Evolutionary conservation across 2,329 filamentous ascomycete genomes (phyloP), one percentile per base, ranked within the genome.

Genomic region (Fusarium musae): DNA sequence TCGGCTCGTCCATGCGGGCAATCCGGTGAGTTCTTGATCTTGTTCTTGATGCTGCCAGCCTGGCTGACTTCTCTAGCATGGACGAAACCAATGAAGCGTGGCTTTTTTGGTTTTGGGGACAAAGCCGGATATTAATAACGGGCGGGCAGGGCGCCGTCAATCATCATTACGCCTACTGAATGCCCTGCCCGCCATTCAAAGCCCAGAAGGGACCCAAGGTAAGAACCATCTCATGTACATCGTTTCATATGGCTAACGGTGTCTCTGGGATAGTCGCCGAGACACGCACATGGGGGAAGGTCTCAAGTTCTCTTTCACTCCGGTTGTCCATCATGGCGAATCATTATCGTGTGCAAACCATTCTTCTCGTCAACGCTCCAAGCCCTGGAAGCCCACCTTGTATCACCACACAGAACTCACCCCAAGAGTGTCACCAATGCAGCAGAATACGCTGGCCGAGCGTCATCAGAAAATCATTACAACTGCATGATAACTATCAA

Each of bases 221-320:
- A 36, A 43, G 37, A 43, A 36, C 9, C 23, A 32, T 19, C 3
- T 15, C 15, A 21, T n/a, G 4, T 28, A 16, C 47, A 36, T n/a
- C 13, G 12, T 28, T n/a, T 42, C 17, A 28, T 11, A 17, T n/a
- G 19, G n/a, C 47, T 56, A 28, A 60, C n/a, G 9, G 7, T n/a
- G 11, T n/a, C 11, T 21, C 10, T 42, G 15, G 15, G 13, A 23
- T 19, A 42, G 49, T 42, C 23, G 12, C 6, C 23, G 37, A 28
- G n/a, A 16, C 47, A 28, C 58, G 36, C 37, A 15, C 28, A 42
- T 28, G n/a, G 5, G 58, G 23, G n/a, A 5, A n/a, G 28, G 23
- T 28, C 23, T 42, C 58, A 56, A 42, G 36, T 42, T 42, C 37
- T 42, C 19, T 58, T 58, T 58, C 56, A 30, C 30, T 50, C 10